phyloP scores from a whole-genome alignment of 352 stramenopile species.

The Pythium pyrilobum region DNA sequence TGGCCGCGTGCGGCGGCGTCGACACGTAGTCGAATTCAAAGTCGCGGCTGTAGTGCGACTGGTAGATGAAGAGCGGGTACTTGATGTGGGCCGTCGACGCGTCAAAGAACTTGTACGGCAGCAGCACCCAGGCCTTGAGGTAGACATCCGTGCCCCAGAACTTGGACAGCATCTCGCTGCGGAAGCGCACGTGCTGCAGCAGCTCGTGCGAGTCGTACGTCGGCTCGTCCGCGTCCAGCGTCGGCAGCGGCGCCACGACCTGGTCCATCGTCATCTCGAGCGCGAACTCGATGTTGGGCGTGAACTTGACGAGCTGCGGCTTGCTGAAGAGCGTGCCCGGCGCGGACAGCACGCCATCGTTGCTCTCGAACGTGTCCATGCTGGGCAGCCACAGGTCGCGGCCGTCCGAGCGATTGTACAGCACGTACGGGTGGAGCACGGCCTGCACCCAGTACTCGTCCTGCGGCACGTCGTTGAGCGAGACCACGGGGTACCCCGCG shows the following conservation, averaged over 20 bases:
- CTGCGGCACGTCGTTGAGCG: constrained; percentile 32
- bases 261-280: constrained; percentile 44
- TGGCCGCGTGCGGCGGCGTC: constrained; percentile 17
- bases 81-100: constrained; percentile 36
- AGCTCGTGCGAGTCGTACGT: constrained; percentile 36
- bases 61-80: constrained; percentile 75
- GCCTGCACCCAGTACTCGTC: constrained; percentile 64
- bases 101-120: constrained; percentile 67
- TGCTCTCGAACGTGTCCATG: constrained; percentile 54
- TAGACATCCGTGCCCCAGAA: constrained; percentile 72
- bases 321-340: constrained; percentile 57
- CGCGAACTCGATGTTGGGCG: constrained; percentile 23
- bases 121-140: constrained; percentile 65
- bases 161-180: constrained; percentile 44
- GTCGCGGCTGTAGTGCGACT: constrained; percentile 61
- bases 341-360: constrained; percentile 43
- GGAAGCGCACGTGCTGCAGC: constrained; percentile 65
- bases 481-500: constrained; percentile 41
- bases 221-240: constrained; percentile 18
- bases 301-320: constrained; percentile 42
- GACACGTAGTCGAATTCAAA: constrained; percentile 56
- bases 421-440: constrained; percentile 53
- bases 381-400: constrained; percentile 37
- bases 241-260: constrained; percentile 29
- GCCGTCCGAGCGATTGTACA: constrained; percentile 59